These are phyloP conservation scores for Hypoxylon sp. DNA, from an alignment of 2,329 filamentous ascomycete genomes.

Conservation along the genomic window DNA sequence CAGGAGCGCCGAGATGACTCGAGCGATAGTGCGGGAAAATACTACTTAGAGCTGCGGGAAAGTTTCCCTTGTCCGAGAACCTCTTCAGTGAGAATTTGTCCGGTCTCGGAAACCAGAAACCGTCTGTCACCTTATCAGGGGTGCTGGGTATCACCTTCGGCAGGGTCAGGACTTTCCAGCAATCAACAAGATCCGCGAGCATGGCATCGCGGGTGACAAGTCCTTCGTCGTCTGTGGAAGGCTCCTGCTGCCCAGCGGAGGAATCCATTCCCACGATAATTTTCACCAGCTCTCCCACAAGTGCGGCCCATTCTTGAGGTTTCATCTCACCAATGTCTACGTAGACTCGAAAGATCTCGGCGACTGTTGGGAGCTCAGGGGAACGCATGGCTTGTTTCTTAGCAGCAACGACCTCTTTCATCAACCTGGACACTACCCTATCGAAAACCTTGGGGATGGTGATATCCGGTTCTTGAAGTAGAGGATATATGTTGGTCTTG, in stretches of 20 bases:
- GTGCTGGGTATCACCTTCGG: constrained; percentile 42
- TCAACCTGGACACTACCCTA: constrained; percentile 47
- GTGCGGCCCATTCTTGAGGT: constrained; percentile 51
- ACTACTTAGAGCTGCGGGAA: constrained; percentile 49
- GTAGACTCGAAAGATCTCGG: constrained; percentile 55
- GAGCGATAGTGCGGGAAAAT: constrained; percentile 54
- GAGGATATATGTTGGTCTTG: constrained; percentile 50
- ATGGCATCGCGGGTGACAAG: constrained; percentile 51
- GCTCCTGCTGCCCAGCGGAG: constrained; percentile 44
- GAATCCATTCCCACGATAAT: constrained; percentile 50
- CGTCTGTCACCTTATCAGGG: constrained; percentile 42
- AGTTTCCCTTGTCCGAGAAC: constrained; percentile 42
- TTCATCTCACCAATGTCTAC: constrained; percentile 53
- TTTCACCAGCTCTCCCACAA: constrained; percentile 53
- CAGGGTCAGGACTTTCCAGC: constrained; percentile 57
- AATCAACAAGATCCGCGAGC: constrained; percentile 56
- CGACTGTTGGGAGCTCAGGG: constrained; percentile 53
- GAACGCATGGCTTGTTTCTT: constrained; percentile 52
- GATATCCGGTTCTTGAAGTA: constrained; percentile 42
- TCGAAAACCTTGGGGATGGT: constrained; percentile 52
- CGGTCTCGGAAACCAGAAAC: constrained; percentile 50
- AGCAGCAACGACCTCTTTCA: constrained; percentile 51
- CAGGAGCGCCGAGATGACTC: constrained; percentile 43
- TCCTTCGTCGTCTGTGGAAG: constrained; percentile 48
- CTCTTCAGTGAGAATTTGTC: constrained; percentile 41